Conservation (phyloP, 306 rosid genomes). For the Inga laurina region DNA sequence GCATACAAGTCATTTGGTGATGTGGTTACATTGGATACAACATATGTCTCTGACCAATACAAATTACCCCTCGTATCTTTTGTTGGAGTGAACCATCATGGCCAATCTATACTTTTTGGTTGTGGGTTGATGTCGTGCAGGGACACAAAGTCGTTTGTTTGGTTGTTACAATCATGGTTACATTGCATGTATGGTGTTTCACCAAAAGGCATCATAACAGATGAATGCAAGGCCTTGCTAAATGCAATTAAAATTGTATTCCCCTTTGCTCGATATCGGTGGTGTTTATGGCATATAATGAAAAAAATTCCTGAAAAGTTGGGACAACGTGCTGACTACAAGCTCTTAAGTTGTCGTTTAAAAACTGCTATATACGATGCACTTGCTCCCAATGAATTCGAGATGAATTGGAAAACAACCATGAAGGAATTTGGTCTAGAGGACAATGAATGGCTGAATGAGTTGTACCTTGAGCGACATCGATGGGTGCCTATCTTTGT, state of each 20-base stretch:
- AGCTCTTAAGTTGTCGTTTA: conserved; percentile 19
- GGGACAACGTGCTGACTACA: not conserved
- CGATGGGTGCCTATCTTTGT: conserved; percentile 36
- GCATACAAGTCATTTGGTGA: conserved; percentile 41
- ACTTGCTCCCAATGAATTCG: conserved; percentile 30
- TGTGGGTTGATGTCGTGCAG: conserved; percentile 33
- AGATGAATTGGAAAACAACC: conserved; percentile 33
- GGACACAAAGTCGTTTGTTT: conserved; percentile 30
- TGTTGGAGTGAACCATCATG: conserved; percentile 40
- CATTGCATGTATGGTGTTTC: conserved; percentile 30
- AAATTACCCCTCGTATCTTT: conserved; percentile 33
- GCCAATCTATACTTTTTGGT: conserved; percentile 36
- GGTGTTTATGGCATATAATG: conserved; percentile 40
- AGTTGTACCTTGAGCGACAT: conserved; percentile 32
- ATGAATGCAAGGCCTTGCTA: conserved; percentile 35
- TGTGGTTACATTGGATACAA: conserved; percentile 30
- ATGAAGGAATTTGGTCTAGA: conserved; percentile 29
- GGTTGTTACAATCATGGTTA: conserved; percentile 36
- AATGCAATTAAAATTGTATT: conserved; percentile 28
- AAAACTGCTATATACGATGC: conserved; percentile 28
- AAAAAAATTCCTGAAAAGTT: conserved; percentile 30
- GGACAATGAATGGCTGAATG: conserved; percentile 31
- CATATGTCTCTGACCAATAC: conserved; percentile 30
- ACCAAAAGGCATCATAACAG: conserved; percentile 37
- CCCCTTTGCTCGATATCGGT: conserved; percentile 30